Evolutionary conservation across 1,284 basidiomycete genomes (phyloP).

Genomic region (Apiotrichum akiyoshidainum): DNA sequence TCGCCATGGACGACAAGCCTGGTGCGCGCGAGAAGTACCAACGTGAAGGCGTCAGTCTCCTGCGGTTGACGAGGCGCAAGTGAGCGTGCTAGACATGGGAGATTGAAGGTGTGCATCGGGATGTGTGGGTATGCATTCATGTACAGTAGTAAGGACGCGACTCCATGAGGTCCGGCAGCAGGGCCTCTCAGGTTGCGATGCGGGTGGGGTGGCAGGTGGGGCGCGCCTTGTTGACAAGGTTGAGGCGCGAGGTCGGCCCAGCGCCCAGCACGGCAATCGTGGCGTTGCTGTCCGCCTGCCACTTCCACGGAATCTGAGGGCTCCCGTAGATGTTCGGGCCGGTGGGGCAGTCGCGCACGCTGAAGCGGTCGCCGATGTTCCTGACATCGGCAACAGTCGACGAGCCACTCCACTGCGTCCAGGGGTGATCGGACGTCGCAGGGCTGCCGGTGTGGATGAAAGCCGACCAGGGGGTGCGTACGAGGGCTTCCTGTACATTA

Average conservation of each 20-base stretch:
- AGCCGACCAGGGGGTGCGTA: conserved; percentile 29
- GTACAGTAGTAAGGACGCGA: too few species aligned
- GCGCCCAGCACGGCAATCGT: neutral
- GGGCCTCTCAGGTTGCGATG: too few species aligned
- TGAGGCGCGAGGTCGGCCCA: too few species aligned
- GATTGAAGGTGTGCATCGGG: too few species aligned
- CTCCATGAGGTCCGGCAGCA: too few species aligned
- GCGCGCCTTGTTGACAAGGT: too few species aligned
- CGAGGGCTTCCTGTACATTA: conserved; percentile 8
- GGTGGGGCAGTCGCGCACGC: conserved; percentile 23
- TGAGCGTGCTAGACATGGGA: neutral
- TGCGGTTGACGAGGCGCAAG: conserved; percentile 25
- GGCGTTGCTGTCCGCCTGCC: conserved; percentile 1
- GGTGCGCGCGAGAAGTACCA: conserved; percentile 44
- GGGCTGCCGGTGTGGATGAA: conserved; percentile 41
- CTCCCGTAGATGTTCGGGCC: conserved; percentile 30
- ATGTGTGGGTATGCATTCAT: too few species aligned
- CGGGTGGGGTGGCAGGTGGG: too few species aligned
- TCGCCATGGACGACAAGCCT: conserved; percentile 41
- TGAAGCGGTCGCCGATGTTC: conserved; percentile 22
- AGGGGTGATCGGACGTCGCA: neutral
- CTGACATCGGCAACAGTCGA: conserved; percentile 14
- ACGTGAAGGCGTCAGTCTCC: conserved; percentile 44
- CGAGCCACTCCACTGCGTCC: conserved; percentile 10
- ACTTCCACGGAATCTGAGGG: conserved; percentile 14